These are phyloP conservation scores for Psophocarpus tetragonolobus DNA, from an alignment of 306 rosid genomes.

Conservation along the genomic window DNA sequence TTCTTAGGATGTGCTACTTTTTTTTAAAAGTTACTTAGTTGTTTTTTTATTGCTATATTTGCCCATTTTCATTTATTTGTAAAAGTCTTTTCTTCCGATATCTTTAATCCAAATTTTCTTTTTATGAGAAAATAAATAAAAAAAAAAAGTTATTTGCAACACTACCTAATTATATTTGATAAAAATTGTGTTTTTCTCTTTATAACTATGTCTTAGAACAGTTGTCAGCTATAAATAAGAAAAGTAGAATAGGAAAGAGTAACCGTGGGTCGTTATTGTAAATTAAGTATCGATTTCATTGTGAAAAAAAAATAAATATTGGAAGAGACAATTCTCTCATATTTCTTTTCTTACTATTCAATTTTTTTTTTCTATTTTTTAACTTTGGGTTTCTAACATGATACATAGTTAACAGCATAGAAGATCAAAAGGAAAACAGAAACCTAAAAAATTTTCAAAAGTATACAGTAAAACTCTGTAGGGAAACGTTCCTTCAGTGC, in stretches of 20 bases:
- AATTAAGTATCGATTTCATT: too few species aligned
- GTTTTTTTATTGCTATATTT: background rate
- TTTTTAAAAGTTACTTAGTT: background rate
- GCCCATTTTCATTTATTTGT: background rate
- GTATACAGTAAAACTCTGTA: slow-evolving; percentile 11
- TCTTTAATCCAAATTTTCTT: background rate
- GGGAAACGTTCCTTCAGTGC: background rate
- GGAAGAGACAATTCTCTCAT: too few species aligned
- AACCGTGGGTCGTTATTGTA: too few species aligned
- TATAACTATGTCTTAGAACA: too few species aligned
- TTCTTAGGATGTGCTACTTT: background rate
- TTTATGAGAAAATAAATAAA: background rate
- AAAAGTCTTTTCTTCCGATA: background rate
- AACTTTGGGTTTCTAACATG: too few species aligned
- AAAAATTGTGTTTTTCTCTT: background rate
- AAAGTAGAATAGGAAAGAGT: too few species aligned
- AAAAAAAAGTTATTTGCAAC: background rate
- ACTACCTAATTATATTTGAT: background rate
- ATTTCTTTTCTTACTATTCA: too few species aligned
- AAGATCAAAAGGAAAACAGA: background rate
- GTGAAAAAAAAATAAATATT: too few species aligned
- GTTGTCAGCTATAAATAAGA: too few species aligned
- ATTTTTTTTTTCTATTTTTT: too few species aligned
- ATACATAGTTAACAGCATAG: background rate
- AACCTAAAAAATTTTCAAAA: background rate